phyloP scores from a whole-genome alignment of 768 basidiomycete species.

The Mycena indigotica region DNA sequence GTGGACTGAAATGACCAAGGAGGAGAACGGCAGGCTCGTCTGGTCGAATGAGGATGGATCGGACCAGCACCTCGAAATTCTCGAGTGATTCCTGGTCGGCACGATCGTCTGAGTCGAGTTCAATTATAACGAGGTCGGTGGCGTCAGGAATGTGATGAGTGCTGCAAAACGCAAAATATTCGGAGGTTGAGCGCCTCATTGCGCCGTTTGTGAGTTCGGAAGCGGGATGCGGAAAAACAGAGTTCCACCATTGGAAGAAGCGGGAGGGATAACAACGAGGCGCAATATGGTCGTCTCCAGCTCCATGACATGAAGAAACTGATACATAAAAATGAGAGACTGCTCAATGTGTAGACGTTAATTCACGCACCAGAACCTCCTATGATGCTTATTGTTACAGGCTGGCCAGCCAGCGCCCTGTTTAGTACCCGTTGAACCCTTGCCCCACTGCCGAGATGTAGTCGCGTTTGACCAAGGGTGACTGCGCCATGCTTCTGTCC shows the following conservation, averaged over 20 bases:
- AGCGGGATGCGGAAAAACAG: conserved; percentile 96
- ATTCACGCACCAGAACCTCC: conserved; percentile 76
- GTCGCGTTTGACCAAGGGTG: conserved; percentile 69
- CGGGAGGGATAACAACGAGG: conserved; percentile 88
- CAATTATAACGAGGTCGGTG: conserved; percentile 92
- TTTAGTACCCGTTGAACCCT: conserved; percentile 81
- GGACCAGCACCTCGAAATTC: conserved; percentile 89
- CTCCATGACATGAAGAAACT: conserved; percentile 94
- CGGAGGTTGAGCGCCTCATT: conserved; percentile 86
- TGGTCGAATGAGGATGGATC: conserved; percentile 86
- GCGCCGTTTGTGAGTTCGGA: conserved; percentile 98
- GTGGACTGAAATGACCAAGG: conserved; percentile 94
- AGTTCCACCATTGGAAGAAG: conserved; percentile 98
- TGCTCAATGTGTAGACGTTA: not conserved
- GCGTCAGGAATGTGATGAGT: conserved; percentile 91
- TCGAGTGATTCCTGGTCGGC: conserved; percentile 75
- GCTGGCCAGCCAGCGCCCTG: conserved; percentile 80
- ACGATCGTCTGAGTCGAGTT: conserved; percentile 87
- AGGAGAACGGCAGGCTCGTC: conserved; percentile 91
- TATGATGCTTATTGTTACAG: conserved; percentile 86
- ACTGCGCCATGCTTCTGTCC: conserved; percentile 78
- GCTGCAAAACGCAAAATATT: conserved; percentile 94
- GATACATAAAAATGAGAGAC: conserved; percentile 12
- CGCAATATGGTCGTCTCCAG: conserved; percentile 87
- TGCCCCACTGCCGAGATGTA: conserved; percentile 80